phyloP scores from a whole-genome alignment of 768 basidiomycete genomes.

The Boletus subparvulus region DNA sequence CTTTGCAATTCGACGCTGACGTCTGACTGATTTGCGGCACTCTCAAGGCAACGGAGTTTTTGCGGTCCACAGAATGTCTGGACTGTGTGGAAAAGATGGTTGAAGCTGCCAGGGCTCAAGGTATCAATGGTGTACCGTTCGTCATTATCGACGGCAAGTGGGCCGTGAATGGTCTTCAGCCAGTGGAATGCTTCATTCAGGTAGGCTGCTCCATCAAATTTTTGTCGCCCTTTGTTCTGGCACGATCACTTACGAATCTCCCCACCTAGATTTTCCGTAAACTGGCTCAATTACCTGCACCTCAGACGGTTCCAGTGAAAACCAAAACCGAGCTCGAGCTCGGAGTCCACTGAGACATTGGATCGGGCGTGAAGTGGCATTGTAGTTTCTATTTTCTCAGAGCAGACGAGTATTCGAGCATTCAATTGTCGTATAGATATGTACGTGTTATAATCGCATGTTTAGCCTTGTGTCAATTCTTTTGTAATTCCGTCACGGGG shows the following conservation, averaged over 20 bases:
- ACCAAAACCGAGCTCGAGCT: background rate
- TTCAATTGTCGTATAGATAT: background rate
- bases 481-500: background rate
- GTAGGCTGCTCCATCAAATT: slow-evolving; percentile 13
- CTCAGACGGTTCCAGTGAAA: background rate
- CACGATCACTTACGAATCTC: background rate
- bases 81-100: slow-evolving; percentile 41
- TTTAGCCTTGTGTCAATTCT: background rate
- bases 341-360: background rate
- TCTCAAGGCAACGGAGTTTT: slow-evolving; percentile 38
- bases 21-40: background rate
- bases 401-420: background rate
- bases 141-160: slow-evolving; percentile 46
- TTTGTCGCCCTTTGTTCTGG: background rate
- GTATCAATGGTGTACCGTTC: slow-evolving; percentile 52
- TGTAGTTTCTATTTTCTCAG: background rate
- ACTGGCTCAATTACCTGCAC: slow-evolving; percentile 20
- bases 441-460: background rate
- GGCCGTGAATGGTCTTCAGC: slow-evolving; percentile 45
- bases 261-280: slow-evolving; percentile 30
- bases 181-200: slow-evolving; percentile 39
- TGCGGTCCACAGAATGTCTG: slow-evolving; percentile 37
- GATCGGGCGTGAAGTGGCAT: too few relatives aligned
- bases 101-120: slow-evolving; percentile 37
- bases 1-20: background rate